These are phyloP conservation scores for Fusarium sp. DNA, from an alignment of 2,329 filamentous ascomycete genomes.

Conservation along the genomic window DNA sequence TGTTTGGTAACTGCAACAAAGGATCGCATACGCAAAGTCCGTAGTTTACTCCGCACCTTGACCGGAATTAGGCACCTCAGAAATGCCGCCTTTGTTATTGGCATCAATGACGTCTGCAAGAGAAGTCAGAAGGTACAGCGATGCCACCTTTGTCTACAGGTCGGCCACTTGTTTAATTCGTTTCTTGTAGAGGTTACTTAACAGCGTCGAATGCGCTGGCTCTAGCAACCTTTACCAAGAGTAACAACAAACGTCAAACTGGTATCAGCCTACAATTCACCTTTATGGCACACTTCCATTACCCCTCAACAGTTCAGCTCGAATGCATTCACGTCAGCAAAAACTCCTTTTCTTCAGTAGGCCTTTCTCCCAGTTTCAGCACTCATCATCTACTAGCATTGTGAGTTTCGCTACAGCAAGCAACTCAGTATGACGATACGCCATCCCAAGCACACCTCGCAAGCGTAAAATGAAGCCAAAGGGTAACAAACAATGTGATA, in stretches of 20 bases:
- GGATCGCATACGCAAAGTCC: background rate
- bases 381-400: background rate
- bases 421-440: background rate
- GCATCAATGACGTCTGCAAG: background rate
- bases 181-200: background rate
- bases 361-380: background rate
- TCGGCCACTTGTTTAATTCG: background rate
- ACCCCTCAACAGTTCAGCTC: background rate
- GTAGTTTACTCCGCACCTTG: background rate
- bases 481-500: background rate
- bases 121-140: background rate
- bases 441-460: background rate
- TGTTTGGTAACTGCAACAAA: background rate
- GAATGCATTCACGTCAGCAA: background rate
- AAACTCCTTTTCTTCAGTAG: background rate
- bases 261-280: background rate
- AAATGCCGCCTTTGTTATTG: background rate
- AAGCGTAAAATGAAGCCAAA: background rate
- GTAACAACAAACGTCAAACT: background rate
- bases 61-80: background rate
- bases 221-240: background rate
- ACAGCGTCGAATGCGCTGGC: background rate
- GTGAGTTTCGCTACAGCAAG: background rate
- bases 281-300: background rate
- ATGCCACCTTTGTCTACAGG: background rate